Base-by-base conservation (phyloP, 352 stramenopile species). In the Phytophthora cactorum region DNA sequence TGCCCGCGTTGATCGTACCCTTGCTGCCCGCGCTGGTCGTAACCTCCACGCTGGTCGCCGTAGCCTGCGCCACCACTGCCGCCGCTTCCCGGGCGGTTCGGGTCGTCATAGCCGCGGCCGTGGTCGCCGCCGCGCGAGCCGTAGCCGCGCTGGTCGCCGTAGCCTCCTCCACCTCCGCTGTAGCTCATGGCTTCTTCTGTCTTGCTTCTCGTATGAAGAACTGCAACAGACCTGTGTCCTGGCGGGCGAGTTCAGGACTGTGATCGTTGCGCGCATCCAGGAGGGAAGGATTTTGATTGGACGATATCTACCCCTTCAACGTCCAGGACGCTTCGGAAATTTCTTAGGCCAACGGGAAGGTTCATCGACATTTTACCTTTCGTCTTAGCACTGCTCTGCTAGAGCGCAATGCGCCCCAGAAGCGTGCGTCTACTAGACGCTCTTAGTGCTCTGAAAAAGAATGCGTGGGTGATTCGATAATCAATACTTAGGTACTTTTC, bases 171-270 rank as follows among this genome's bases (percentile, higher is more conserved):
- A 11, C 50, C 63, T 34, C 74, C 61, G n/a, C 72, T 74, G 51
- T 86, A 88, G 45, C 81, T 90, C 81, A 90, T 90, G 12, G 49
- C 49, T 28, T 10, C 7, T 8, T 41, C 29, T 54, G n/a, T 31
- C 41, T 54, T 61, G 15, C 27, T 41, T 32, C 53, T 66, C 15
- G 27, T 54, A 61, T 55, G 27, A 50, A 12, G 5, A 66, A 41
- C 41, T 61, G 25, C 59, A 50, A 34, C 36, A 15, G 25, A 25
- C 58, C 58, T 52, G 14, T 15, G n/a, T 31, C 8, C 36, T 38
- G 3, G 10, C 5, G 2, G 4, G 47, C 47, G 15, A 64, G 17
- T 64, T 52, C 14, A 50, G 47, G 56, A 63, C 32, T 58, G 27
- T 5, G 25, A 54, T 54, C 22, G 2, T 3, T 14, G n/a, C 22